phyloP scores from a whole-genome alignment of 83 land plant genomes.

The Larix sibirica region DNA sequence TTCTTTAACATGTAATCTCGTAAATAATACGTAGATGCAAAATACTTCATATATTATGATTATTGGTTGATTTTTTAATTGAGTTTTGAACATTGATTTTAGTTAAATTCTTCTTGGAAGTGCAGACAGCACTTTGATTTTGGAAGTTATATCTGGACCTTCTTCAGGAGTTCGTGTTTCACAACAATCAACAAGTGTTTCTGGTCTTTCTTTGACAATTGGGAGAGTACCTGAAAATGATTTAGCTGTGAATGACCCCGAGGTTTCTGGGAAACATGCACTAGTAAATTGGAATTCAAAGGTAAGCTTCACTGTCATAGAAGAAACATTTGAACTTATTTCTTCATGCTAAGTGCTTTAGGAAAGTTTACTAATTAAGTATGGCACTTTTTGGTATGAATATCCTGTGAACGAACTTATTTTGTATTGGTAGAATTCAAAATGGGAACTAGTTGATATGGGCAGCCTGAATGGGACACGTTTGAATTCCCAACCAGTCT shows the following conservation, averaged over 20 bases:
- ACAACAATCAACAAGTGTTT: slow-evolving; percentile 32
- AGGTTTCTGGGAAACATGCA: slow-evolving; percentile 99
- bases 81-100: no score
- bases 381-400: background rate
- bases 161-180: slow-evolving; percentile 58
- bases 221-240: slow-evolving; percentile 88
- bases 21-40: background rate
- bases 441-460: slow-evolving; percentile 94
- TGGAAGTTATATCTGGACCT: slow-evolving; percentile 94
- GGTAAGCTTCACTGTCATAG: slow-evolving; percentile 38
- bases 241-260: slow-evolving; percentile 82
- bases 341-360: background rate
- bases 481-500: slow-evolving; percentile 61
- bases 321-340: background rate
- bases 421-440: slow-evolving; percentile 47
- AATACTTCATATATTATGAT: no score
- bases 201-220: slow-evolving; percentile 59
- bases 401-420: background rate
- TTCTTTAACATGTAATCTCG: background rate
- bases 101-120: background rate
- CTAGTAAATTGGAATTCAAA: slow-evolving; percentile 81
- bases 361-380: background rate
- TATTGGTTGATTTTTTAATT: no score
- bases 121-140: slow-evolving; percentile 75
- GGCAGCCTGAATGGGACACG: slow-evolving; percentile 98